These are phyloP conservation scores for Fusarium euwallaceae DNA, from an alignment of 2,329 filamentous ascomycete species.

Conservation along the genomic window DNA sequence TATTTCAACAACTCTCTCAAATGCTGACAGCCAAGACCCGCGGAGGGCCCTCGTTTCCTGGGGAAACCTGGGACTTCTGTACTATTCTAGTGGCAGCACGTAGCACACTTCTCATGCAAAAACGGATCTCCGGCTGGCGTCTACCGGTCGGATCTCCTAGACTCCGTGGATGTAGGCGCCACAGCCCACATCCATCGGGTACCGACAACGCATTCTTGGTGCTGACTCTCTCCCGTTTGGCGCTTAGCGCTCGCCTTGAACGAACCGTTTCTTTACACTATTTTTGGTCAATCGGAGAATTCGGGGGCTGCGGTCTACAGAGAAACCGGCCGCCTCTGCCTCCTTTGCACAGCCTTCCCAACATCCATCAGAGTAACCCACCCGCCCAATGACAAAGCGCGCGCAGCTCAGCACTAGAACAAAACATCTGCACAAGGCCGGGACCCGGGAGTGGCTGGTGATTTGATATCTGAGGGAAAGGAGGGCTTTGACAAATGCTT, in stretches of 20 bases:
- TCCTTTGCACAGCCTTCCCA: constrained; percentile 28
- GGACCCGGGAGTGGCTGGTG: constrained; percentile 18
- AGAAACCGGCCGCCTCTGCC: constrained; percentile 1
- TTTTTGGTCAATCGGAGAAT: constrained; percentile 29
- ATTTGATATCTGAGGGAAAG: neutral
- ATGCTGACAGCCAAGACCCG: neutral
- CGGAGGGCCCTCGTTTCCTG: neutral
- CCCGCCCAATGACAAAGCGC: neutral
- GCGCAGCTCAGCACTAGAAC: neutral
- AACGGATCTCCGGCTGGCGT: neutral
- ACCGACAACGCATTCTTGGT: constrained; percentile 7
- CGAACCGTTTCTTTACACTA: constrained; percentile 8
- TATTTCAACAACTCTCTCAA: neutral
- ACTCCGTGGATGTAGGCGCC: constrained; percentile 11
- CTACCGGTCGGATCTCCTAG: constrained; percentile 16
- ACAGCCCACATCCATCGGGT: neutral
- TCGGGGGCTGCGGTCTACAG: constrained; percentile 10
- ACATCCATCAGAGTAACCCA: constrained; percentile 18
- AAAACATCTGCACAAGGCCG: neutral
- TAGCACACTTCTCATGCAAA: neutral
- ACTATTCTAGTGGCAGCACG: neutral
- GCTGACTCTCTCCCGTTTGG: constrained; percentile 23
- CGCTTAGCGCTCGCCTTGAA: constrained; percentile 21
- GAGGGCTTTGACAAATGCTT: neutral
- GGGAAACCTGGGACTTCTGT: constrained; percentile 4